Evolutionary conservation across 2,329 filamentous ascomycete species (phyloP), one percentile per base, ranked within the genome.

Genomic region (Curvularia spicifera): DNA sequence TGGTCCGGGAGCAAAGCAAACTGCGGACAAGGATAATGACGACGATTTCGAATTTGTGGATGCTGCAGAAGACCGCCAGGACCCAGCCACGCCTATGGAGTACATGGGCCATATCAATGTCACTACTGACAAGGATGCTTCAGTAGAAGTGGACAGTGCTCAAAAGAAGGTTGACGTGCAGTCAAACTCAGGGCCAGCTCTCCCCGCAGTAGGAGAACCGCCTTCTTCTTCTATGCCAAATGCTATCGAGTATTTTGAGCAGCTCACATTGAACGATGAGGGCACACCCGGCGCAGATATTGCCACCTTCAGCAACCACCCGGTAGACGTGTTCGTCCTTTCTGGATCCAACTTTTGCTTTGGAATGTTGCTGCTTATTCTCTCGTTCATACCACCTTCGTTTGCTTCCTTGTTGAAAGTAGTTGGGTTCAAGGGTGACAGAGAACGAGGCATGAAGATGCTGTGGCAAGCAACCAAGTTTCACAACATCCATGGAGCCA

Each of bases 331-430:
- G 22, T 99, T 97, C 73, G 88, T 97, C 37, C 92, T 97, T 74
- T 93, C 91, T 0, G 94, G 93, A 9, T 87, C 89, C 5, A 95
- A 91, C 72, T 89, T 97, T 76, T 97, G 93, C 76, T 97, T 93
- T 69, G 95, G 95, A 3, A 84, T 96, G 31, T 80, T 98, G 1
- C 84, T 96, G 13, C 83, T 98, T 1, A 83, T 98, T 53, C 88
- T 98, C n/a, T 96, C 92, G 12, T 90, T 98, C 80, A 88, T 98
- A 0, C 96, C 95, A 0, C 95, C 95, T 0, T 87, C 93, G 0
- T 97, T 98, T 76, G 89, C 87, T n/a, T 90, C 87, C 55, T 84
- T 99, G 1, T 83, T 98, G 4, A 91, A 89, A 58, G 89, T 98
- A 42, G 90, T 97, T 29, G 95, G 95, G 1, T 98, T 98, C 79